Percentiles rank a stretch among this genome's conserved stretches.
Conservation (phyloP, 331 rosid genomes). For the Quercus phellos region DNA sequence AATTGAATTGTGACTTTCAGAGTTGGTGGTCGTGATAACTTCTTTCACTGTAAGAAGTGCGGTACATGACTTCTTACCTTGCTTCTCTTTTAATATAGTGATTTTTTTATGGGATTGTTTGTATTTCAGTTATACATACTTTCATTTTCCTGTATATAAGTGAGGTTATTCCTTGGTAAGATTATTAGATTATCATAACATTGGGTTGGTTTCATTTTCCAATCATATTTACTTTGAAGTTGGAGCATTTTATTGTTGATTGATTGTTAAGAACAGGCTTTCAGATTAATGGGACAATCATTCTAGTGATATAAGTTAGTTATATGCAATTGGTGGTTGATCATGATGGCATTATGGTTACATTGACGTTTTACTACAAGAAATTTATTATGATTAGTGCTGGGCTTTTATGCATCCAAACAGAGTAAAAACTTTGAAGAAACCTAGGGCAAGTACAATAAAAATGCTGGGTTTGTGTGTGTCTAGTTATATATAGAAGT, state of each 20-base stretch:
- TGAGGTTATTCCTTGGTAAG: background rate
- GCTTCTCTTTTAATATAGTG: background rate
- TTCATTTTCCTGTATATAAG: background rate
- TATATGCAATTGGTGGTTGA: background rate
- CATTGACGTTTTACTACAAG: background rate
- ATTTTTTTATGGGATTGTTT: background rate
- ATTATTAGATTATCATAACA: background rate
- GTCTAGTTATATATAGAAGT: too few relatives aligned
- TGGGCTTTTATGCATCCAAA: background rate
- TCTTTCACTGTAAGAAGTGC: constrained; percentile 66
- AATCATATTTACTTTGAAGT: background rate
- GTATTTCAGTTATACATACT: background rate
- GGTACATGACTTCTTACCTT: constrained; percentile 34
- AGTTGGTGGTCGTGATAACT: constrained; percentile 51
- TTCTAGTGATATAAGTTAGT: background rate
- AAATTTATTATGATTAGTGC: background rate
- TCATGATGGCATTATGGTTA: background rate
- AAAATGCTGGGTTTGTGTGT: background rate
- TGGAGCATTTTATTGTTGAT: background rate
- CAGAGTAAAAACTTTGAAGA: background rate
- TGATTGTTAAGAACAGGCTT: background rate
- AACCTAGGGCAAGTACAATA: background rate
- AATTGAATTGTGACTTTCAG: constrained; percentile 25
- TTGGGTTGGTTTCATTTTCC: background rate
- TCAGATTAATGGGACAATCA: background rate